These are phyloP conservation scores for Mycena venus DNA, from an alignment of 768 basidiomycete species.

Conservation along the genomic window DNA sequence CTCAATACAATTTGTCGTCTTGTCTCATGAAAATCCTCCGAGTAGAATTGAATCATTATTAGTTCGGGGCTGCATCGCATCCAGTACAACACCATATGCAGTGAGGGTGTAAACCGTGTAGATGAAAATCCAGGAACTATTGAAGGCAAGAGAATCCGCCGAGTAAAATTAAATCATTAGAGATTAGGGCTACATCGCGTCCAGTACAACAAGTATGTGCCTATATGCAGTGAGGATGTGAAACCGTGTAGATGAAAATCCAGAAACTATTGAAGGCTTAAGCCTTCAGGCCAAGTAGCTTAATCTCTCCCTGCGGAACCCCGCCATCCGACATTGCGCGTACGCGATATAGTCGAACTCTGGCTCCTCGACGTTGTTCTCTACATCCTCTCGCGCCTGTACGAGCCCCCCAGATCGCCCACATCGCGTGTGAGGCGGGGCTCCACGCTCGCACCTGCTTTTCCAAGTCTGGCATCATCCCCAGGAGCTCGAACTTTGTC, in stretches of 20 bases:
- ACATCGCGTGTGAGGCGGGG: slow-evolving; percentile 90
- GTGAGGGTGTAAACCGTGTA: not conserved
- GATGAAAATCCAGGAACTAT: not conserved
- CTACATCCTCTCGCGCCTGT: slow-evolving; percentile 84
- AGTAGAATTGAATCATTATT: not conserved
- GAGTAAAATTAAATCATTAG: not conserved
- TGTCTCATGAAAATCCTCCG: slow-evolving; percentile 32
- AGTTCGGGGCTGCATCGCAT: slow-evolving; percentile 28
- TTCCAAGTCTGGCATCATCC: slow-evolving; percentile 72
- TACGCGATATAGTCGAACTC: slow-evolving; percentile 96
- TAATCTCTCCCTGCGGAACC: slow-evolving; percentile 70
- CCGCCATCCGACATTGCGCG: slow-evolving; percentile 74
- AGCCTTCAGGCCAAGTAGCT: slow-evolving; percentile 33
- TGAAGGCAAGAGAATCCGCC: slow-evolving; percentile 11
- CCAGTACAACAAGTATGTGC: not conserved
- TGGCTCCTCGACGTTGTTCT: slow-evolving; percentile 66
- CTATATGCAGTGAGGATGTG: not conserved
- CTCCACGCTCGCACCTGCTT: slow-evolving; percentile 89
- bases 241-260: not conserved
- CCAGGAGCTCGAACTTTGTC: slow-evolving; percentile 51
- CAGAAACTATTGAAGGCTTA: not conserved
- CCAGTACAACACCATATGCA: not conserved
- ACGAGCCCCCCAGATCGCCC: slow-evolving; percentile 97
- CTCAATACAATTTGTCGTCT: slow-evolving; percentile 34
- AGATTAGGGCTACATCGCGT: slow-evolving; percentile 30